Evolutionary conservation across 306 rosid species (phyloP).

Genomic region (Dalbergia cultrata): DNA sequence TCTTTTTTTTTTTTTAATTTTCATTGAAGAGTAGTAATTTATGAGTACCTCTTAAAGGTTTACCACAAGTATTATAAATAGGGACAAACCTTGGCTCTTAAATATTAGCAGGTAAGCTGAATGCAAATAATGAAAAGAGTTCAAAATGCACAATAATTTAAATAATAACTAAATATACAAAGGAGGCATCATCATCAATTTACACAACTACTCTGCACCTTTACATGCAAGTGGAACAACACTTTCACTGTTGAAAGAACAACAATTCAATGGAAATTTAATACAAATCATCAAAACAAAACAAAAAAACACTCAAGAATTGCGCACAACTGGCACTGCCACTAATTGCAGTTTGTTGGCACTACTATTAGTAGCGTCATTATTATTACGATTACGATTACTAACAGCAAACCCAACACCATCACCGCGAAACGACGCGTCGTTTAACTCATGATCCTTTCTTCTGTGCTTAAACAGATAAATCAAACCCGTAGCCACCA

Average conservation of each 20-base stretch:
- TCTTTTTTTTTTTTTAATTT: too few species aligned
- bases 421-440: neutral
- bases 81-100: too few species aligned
- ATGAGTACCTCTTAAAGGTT: too few species aligned
- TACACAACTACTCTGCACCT: constrained; percentile 33
- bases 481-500: constrained; percentile 66
- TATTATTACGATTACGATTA: too few species aligned
- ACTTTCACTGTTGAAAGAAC: too few species aligned
- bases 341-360: constrained; percentile 50
- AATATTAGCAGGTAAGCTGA: too few species aligned
- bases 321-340: constrained; percentile 5
- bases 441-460: constrained; percentile 36
- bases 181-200: neutral
- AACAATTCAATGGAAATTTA: constrained; percentile 3
- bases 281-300: neutral
- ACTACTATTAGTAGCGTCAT: neutral
- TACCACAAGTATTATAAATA: too few species aligned
- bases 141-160: neutral
- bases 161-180: neutral
- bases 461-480: constrained; percentile 57
- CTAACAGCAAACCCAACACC: neutral
- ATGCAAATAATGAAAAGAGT: neutral
- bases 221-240: neutral
- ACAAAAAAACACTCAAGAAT: constrained; percentile 17
- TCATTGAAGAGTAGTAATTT: too few species aligned